These are phyloP conservation scores for Heritiera fomes DNA, from an alignment of 345 rosid species.

Conservation along the genomic window DNA sequence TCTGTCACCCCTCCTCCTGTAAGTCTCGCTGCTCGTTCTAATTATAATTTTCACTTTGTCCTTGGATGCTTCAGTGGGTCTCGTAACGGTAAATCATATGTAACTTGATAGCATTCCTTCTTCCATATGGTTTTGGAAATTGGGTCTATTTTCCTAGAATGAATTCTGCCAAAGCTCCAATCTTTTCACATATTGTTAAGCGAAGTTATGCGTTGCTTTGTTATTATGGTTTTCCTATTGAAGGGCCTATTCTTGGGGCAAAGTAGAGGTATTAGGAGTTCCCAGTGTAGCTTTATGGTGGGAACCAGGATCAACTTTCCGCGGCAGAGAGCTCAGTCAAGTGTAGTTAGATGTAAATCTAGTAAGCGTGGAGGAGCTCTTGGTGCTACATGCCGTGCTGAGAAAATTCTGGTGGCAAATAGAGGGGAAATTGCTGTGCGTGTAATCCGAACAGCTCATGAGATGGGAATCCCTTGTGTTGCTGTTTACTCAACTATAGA, in stretches of 20 bases:
- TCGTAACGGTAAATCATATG: neutral
- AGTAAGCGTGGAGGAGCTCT: conserved; percentile 55
- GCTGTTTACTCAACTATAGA: conserved; percentile 96
- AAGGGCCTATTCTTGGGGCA: conserved; percentile 59
- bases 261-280: conserved; percentile 47
- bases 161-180: neutral
- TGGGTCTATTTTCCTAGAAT: neutral
- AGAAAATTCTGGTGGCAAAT: conserved; percentile 90
- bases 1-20: conserved; percentile 59
- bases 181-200: neutral
- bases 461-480: conserved; percentile 96
- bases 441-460: conserved; percentile 92
- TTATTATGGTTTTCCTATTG: conserved; percentile 2
- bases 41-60: neutral
- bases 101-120: too few relatives aligned
- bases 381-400: conserved; percentile 57
- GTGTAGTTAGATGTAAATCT: conserved; percentile 33
- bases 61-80: conserved; percentile 13
- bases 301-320: conserved; percentile 59
- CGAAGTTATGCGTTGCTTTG: neutral
- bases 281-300: conserved; percentile 65
- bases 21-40: conserved; percentile 28
- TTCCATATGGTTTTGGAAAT: neutral
- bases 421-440: conserved; percentile 98
- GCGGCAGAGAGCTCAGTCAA: conserved; percentile 41